phyloP scores from a whole-genome alignment of 371 early-diverging fungal species.

The Dinochytrium kinnereticum region DNA sequence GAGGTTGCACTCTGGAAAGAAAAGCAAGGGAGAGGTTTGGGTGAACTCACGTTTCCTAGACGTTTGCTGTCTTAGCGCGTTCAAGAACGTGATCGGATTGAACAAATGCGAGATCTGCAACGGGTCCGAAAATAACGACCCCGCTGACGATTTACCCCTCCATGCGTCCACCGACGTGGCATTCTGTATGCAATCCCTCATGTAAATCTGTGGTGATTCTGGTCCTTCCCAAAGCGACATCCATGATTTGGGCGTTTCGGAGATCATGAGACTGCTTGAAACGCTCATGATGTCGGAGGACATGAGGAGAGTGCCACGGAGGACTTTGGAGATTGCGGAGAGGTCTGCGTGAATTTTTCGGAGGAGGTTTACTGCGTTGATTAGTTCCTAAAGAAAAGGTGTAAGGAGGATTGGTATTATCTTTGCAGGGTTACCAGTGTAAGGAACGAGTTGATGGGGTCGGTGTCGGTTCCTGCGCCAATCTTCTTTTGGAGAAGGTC shows the following conservation, averaged over 20 bases:
- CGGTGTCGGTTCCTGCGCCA: conserved; percentile 25
- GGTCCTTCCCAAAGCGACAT: conserved; percentile 51
- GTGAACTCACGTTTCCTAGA: conserved; percentile 50
- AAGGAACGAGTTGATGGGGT: conserved; percentile 50
- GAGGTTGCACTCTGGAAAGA: neutral
- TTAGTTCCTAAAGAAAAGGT: conserved; percentile 42
- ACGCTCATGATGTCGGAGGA: conserved; percentile 44
- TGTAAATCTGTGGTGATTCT: conserved; percentile 40
- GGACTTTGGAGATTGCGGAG: conserved; percentile 46
- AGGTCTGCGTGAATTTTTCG: conserved; percentile 51
- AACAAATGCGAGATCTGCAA: conserved; percentile 44
- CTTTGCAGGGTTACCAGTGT: conserved; percentile 30
- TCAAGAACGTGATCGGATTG: conserved; percentile 55
- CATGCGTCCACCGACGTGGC: conserved; percentile 29
- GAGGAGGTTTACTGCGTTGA: conserved; percentile 40
- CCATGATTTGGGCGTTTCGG: conserved; percentile 54
- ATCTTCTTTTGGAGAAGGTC: conserved; percentile 50
- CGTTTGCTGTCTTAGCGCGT: conserved; percentile 56
- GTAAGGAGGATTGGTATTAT: neutral
- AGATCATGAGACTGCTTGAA: conserved; percentile 39
- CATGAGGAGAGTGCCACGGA: conserved; percentile 45
- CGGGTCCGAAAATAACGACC: conserved; percentile 37
- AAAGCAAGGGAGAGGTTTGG: neutral
- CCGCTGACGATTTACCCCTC: conserved; percentile 33
- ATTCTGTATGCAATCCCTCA: conserved; percentile 41